These are phyloP conservation scores for Leccinum huronense DNA, from an alignment of 1,284 basidiomycete species.

Conservation along the genomic window DNA sequence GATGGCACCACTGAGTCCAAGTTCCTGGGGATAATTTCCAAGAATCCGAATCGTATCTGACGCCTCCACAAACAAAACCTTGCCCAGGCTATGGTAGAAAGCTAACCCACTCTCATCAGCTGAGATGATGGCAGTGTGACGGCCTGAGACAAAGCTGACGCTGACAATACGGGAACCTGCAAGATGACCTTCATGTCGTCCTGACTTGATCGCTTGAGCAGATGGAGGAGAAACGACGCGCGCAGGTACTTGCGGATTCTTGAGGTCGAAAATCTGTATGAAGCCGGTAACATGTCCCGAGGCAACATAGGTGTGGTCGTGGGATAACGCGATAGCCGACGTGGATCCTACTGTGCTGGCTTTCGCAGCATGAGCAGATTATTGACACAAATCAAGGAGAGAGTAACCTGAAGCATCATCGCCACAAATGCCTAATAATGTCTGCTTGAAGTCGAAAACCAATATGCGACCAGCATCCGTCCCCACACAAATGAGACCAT, in stretches of 20 bases:
- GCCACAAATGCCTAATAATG: slow-evolving; percentile 76
- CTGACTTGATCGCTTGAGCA: slow-evolving; percentile 65
- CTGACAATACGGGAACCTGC: slow-evolving; percentile 82
- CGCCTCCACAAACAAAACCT: slow-evolving; percentile 93
- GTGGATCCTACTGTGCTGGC: slow-evolving; percentile 73
- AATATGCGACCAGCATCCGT: slow-evolving; percentile 76
- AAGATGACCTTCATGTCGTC: slow-evolving; percentile 92
- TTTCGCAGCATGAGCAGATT: slow-evolving; percentile 36
- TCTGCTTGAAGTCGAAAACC: slow-evolving; percentile 92
- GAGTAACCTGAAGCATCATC: slow-evolving; percentile 61
- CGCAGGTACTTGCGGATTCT: slow-evolving; percentile 59
- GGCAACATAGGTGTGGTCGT: slow-evolving; percentile 92
- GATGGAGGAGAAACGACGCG: slow-evolving; percentile 75
- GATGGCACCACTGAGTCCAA: slow-evolving; percentile 8
- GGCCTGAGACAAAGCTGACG: slow-evolving; percentile 87
- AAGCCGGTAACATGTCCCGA: slow-evolving; percentile 86
- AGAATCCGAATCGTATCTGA: slow-evolving; percentile 93
- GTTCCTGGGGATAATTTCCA: slow-evolving; percentile 80
- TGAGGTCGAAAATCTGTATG: slow-evolving; percentile 85
- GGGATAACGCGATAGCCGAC: slow-evolving; percentile 87
- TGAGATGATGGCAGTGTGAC: slow-evolving; percentile 92
- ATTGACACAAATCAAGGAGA: slow-evolving; percentile 9
- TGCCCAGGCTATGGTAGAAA: slow-evolving; percentile 95
- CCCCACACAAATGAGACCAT: slow-evolving; percentile 89
- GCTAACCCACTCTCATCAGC: slow-evolving; percentile 91